A percentile compares a stretch with the other conserved stretches of the same genome.
phyloP scores from a whole-genome alignment of 108 stramenopile species.

The Stephanodiscus triporus region DNA sequence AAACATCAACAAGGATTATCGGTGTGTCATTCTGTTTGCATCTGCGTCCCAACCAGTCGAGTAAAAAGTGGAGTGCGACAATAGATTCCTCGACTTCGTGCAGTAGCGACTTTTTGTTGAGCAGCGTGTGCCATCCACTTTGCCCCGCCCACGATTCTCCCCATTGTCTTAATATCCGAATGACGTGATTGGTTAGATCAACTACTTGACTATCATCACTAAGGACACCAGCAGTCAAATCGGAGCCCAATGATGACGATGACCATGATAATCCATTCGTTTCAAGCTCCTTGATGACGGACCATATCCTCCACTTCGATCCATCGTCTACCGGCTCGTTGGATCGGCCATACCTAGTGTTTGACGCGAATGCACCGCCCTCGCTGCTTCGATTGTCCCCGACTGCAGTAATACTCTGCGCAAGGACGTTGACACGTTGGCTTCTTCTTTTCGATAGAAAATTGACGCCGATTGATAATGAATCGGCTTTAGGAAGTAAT shows the following conservation, averaged over 20 bases:
- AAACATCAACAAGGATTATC: conserved; percentile 58
- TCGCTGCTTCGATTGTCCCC: neutral
- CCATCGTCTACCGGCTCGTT: conserved; percentile 7
- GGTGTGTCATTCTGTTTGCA: conserved; percentile 13
- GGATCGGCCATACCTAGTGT: neutral
- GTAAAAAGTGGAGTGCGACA: conserved; percentile 56
- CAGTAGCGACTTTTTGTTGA: conserved; percentile 57
- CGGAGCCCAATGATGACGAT: neutral
- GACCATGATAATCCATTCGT: conserved; percentile 19
- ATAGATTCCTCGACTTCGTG: conserved; percentile 74
- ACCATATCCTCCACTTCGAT: conserved; percentile 31
- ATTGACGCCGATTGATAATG: neutral
- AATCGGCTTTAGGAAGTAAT: neutral
- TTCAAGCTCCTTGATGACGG: conserved; percentile 26
- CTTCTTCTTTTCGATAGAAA: neutral
- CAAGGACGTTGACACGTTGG: neutral
- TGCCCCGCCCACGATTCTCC: conserved; percentile 46
- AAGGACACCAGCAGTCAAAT: neutral
- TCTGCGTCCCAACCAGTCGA: conserved; percentile 44
- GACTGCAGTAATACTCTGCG: neutral
- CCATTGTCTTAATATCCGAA: conserved; percentile 53
- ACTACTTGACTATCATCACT: neutral
- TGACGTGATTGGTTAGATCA: conserved; percentile 40
- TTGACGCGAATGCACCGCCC: neutral
- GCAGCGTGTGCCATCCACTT: conserved; percentile 46